A percentile compares a stretch with the other conserved stretches of the same genome.
These are phyloP conservation scores for Cyberlindnera xishuangbannaensis DNA, from an alignment of 805 yeast genomes.

Conservation along the genomic window DNA sequence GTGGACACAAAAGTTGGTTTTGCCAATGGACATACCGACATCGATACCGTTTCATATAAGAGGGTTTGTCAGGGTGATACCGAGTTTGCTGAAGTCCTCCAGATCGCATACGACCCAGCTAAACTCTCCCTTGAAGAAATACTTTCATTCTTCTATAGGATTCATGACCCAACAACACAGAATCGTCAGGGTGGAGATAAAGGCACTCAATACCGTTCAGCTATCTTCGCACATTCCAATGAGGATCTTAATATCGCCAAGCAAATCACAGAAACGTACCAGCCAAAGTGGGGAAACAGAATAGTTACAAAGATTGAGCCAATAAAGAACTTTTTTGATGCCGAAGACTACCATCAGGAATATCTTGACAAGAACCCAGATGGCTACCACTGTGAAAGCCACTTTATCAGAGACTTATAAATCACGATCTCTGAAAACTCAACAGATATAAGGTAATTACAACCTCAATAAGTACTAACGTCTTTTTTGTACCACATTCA, in stretches of 20 bases:
- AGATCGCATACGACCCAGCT: constrained; percentile 74
- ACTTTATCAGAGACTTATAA: constrained; percentile 55
- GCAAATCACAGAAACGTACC: constrained; percentile 45
- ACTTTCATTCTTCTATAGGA: constrained; percentile 78
- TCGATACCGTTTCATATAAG: constrained; percentile 49
- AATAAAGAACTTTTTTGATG: constrained; percentile 72
- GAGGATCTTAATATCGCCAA: constrained; percentile 41
- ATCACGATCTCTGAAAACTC: constrained; percentile 37
- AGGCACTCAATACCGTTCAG: constrained; percentile 91
- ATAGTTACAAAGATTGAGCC: constrained; percentile 71
- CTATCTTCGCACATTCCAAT: constrained; percentile 55
- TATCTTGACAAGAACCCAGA: constrained; percentile 75
- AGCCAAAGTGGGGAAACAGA: constrained; percentile 61
- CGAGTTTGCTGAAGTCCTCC: constrained; percentile 72
- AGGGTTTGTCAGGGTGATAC: constrained; percentile 77
- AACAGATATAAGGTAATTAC: too few species aligned
- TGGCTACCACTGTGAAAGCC: constrained; percentile 91
- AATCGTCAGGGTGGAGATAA: constrained; percentile 82
- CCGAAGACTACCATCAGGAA: constrained; percentile 91
- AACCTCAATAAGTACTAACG: neutral
- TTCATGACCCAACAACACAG: constrained; percentile 89
- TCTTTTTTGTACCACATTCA: neutral
- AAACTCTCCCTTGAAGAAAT: constrained; percentile 53
- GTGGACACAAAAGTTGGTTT: constrained; percentile 83
- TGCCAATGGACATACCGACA: constrained; percentile 62